phyloP scores from a whole-genome alignment of 345 rosid genomes.

The Eucalyptus polyanthemos region DNA sequence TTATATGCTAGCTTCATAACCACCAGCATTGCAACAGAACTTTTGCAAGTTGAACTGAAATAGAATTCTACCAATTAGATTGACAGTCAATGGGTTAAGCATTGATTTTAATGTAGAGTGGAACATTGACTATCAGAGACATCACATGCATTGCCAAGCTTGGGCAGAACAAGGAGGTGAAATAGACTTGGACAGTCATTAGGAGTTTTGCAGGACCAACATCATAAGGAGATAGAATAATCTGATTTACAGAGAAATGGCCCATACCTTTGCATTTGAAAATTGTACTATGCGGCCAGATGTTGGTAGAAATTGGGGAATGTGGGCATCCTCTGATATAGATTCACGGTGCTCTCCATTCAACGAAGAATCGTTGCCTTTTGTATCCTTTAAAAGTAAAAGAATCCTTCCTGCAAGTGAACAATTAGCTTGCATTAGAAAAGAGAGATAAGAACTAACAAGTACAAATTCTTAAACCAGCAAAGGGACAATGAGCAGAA shows the following conservation, averaged over 20 bases:
- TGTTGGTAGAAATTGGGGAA: slow-evolving; percentile 86
- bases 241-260: not conserved
- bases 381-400: slow-evolving; percentile 33
- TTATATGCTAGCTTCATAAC: not conserved
- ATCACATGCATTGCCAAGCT: not conserved
- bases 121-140: not conserved
- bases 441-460: not conserved
- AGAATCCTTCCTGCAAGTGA: slow-evolving; percentile 69
- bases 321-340: slow-evolving; percentile 18
- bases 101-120: not conserved
- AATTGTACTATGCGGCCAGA: slow-evolving; percentile 92
- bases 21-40: not conserved
- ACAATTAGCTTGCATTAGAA: not conserved
- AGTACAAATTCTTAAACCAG: not conserved
- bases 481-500: not conserved
- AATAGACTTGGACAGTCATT: not conserved
- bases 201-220: not conserved
- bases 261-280: slow-evolving; percentile 80
- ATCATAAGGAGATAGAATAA: not conserved
- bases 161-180: not conserved
- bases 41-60: not conserved
- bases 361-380: slow-evolving; percentile 10
- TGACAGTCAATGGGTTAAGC: not conserved
- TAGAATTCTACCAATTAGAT: not conserved
- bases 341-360: slow-evolving; percentile 2